Percentiles rank a stretch among this genome's conserved stretches.
Conservation (phyloP, 176 grass and related monocot species). For the Dactylis glomerata region DNA sequence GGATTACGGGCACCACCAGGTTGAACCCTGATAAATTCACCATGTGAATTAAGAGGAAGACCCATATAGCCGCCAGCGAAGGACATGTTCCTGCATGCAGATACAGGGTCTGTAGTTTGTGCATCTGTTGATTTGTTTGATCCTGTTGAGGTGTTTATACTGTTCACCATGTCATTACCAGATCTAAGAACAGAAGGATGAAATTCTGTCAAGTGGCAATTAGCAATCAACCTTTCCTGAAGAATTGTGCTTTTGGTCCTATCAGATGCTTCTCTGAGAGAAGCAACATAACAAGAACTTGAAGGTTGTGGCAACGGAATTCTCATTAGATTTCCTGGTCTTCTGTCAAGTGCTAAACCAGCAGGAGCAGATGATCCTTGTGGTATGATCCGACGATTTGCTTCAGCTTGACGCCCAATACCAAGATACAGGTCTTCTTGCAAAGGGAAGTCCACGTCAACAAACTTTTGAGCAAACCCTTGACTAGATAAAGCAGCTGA, state of each 20-base stretch:
- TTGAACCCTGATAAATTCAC: constrained; percentile 74
- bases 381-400: constrained; percentile 7
- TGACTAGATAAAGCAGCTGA: constrained; percentile 35
- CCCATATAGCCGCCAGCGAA: constrained; percentile 45
- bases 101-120: constrained; percentile 30
- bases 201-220: constrained; percentile 24
- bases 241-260: constrained; percentile 28
- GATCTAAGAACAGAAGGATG: constrained; percentile 32
- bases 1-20: constrained; percentile 35
- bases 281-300: constrained; percentile 23
- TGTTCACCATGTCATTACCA: constrained; percentile 48
- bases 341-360: constrained; percentile 28
- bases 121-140: constrained; percentile 56
- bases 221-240: constrained; percentile 26
- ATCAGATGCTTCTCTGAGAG: constrained; percentile 22
- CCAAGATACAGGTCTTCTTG: constrained; percentile 17
- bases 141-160: constrained; percentile 56
- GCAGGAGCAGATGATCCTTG: constrained; percentile 15
- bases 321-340: constrained; percentile 26
- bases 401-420: constrained; percentile 31
- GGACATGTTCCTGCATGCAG: constrained; percentile 42
- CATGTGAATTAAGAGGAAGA: constrained; percentile 90
- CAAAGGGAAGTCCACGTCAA: background rate
- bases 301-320: constrained; percentile 22
- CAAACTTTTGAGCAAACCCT: constrained; percentile 11